These are phyloP conservation scores for Chlorella sp. DNA, from an alignment of 139 green algal species.

Conservation along the genomic window DNA sequence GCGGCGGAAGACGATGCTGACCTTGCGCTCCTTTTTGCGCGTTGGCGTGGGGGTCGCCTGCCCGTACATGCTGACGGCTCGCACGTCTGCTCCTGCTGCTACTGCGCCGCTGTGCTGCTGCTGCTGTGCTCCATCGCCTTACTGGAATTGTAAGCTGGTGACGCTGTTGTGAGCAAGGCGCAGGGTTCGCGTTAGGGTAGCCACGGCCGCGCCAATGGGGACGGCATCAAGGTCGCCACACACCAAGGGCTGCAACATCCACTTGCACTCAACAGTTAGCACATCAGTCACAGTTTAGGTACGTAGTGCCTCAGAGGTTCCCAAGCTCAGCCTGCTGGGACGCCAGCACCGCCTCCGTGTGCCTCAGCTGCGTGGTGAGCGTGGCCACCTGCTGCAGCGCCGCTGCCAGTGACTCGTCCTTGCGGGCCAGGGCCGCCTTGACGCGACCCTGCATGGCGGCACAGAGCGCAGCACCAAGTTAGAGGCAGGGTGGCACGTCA, in stretches of 20 bases:
- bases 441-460: slow-evolving; percentile 29
- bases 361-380: slow-evolving; percentile 26
- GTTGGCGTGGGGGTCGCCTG: too few species aligned
- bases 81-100: too few species aligned
- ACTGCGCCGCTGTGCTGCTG: too few species aligned
- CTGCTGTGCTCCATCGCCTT: too few species aligned
- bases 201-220: too few species aligned
- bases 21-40: slow-evolving; percentile 7
- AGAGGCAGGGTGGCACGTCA: background rate
- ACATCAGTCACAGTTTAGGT: background rate
- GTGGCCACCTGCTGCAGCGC: slow-evolving; percentile 25
- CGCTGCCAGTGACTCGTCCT: slow-evolving; percentile 43
- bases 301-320: background rate
- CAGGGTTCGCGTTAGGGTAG: too few species aligned
- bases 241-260: too few species aligned
- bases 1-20: background rate
- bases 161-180: background rate
- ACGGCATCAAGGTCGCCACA: too few species aligned
- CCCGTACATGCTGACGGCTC: too few species aligned
- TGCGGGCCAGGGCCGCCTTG: slow-evolving; percentile 25
- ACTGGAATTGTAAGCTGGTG: too few species aligned
- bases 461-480: too few species aligned
- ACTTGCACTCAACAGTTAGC: background rate
- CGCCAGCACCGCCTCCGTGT: slow-evolving; percentile 40
- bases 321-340: slow-evolving; percentile 38